These are phyloP conservation scores for Ogataea allantospora DNA, from an alignment of 805 yeast genomes.

Conservation along the genomic window DNA sequence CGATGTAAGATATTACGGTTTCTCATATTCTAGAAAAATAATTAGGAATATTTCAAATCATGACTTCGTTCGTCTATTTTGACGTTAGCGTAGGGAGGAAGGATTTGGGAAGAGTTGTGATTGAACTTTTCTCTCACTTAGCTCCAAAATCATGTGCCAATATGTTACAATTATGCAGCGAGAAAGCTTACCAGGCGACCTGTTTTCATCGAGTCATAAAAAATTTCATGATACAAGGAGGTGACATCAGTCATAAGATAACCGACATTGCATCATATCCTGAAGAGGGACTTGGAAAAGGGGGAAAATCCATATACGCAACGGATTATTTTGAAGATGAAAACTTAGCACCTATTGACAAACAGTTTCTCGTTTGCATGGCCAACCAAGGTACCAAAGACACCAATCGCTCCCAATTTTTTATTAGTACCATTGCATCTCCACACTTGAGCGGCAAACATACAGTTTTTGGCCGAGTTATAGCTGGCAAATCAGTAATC, in stretches of 20 bases:
- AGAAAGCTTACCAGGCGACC: constrained; percentile 41
- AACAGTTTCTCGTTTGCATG: constrained; percentile 57
- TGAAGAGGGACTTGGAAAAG: constrained; percentile 34
- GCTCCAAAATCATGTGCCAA: constrained; percentile 61
- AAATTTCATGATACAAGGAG: constrained; percentile 71
- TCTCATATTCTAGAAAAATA: background rate
- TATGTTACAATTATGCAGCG: constrained; percentile 46
- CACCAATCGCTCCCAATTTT: constrained; percentile 65
- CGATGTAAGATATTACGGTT: too few species aligned
- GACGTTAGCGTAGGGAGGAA: constrained; percentile 50
- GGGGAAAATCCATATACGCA: constrained; percentile 45
- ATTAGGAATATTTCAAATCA: background rate
- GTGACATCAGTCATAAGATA: constrained; percentile 46
- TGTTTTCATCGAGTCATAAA: constrained; percentile 62
- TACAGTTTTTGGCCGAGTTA: constrained; percentile 72
- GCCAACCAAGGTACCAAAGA: constrained; percentile 52
- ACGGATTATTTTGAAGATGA: constrained; percentile 51
- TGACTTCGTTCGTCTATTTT: constrained; percentile 36
- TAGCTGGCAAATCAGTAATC: constrained; percentile 65
- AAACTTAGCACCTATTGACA: constrained; percentile 44
- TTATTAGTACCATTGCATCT: constrained; percentile 64
- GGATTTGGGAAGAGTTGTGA: constrained; percentile 58
- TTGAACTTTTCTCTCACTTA: constrained; percentile 43
- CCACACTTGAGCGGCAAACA: constrained; percentile 78
- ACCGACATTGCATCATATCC: constrained; percentile 22